Evolutionary conservation across 192 early-diverging fungal genomes (phyloP).

Genomic region (Linnemannia schmuckeri): DNA sequence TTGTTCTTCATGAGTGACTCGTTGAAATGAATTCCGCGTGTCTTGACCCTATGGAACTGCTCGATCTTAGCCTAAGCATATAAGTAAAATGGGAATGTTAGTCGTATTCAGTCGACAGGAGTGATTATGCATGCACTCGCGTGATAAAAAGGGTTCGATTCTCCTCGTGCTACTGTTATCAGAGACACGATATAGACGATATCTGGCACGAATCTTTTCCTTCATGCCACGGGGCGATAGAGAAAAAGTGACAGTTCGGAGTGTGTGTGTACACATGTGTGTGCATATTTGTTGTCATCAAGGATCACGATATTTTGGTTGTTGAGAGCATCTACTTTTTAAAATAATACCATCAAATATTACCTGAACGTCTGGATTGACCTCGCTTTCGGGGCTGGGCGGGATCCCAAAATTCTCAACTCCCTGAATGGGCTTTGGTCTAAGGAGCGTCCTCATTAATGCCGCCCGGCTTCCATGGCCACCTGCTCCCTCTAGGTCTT

Average conservation of each 20-base stretch:
- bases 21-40: conserved; percentile 84
- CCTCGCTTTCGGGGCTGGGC: conserved; percentile 65
- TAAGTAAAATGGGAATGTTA: neutral
- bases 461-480: conserved; percentile 5
- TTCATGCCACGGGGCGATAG: conserved; percentile 3
- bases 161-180: neutral
- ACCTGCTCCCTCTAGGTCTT: neutral
- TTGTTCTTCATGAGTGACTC: conserved; percentile 85
- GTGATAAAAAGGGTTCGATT: neutral
- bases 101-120: neutral
- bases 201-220: neutral
- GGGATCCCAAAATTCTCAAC: conserved; percentile 72
- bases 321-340: neutral
- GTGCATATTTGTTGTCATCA: neutral
- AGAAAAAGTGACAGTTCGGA: neutral
- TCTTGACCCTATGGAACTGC: conserved; percentile 77
- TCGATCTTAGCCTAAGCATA: conserved; percentile 75
- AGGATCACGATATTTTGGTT: neutral
- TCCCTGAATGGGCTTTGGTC: conserved; percentile 62
- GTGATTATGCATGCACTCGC: neutral
- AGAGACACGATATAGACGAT: neutral
- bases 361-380: conserved; percentile 76
- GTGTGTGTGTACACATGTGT: neutral
- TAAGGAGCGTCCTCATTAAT: conserved; percentile 52
- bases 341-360: neutral